A percentile compares a stretch with the other conserved stretches of the same genome.
These are phyloP conservation scores for Sarcodon sp. DNA, from an alignment of 768 basidiomycete genomes.

Conservation along the genomic window DNA sequence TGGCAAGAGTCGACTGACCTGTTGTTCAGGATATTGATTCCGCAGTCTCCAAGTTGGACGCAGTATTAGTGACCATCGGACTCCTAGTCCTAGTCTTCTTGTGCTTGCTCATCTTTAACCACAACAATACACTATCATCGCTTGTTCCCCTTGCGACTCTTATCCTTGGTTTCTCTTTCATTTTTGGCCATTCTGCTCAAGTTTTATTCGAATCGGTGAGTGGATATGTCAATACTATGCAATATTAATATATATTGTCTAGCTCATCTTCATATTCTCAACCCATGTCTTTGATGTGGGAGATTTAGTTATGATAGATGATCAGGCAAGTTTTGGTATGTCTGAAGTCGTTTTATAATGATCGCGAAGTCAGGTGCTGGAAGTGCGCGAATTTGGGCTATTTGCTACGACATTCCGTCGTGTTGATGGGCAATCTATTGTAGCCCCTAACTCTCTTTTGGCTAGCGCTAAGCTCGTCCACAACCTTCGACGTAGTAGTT, in stretches of 20 bases:
- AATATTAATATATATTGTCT: neutral
- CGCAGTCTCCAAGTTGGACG: conserved; percentile 68
- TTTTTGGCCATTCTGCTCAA: conserved; percentile 75
- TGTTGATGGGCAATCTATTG: conserved; percentile 72
- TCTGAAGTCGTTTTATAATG: conserved; percentile 1
- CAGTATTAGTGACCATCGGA: conserved; percentile 48
- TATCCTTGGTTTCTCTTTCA: conserved; percentile 74
- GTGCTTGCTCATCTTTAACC: conserved; percentile 67
- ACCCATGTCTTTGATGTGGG: conserved; percentile 83
- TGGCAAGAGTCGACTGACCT: neutral
- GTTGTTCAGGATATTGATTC: conserved; percentile 47
- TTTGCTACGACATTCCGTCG: conserved; percentile 70
- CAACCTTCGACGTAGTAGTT: conserved; percentile 62
- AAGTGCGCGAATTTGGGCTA: conserved; percentile 68
- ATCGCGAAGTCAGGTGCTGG: conserved; percentile 20
- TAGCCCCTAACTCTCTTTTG: conserved; percentile 66
- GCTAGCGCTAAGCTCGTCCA: conserved; percentile 64
- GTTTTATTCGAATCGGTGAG: conserved; percentile 66
- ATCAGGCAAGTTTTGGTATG: conserved; percentile 25
- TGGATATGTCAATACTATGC: neutral
- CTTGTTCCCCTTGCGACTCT: conserved; percentile 72
- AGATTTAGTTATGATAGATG: conserved; percentile 73
- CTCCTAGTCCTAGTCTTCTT: conserved; percentile 51
- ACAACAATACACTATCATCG: conserved; percentile 48
- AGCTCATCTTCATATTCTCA: conserved; percentile 79